phyloP scores from a whole-genome alignment of 73 alveolate species.

The Tetrahymena malaccensis region DNA sequence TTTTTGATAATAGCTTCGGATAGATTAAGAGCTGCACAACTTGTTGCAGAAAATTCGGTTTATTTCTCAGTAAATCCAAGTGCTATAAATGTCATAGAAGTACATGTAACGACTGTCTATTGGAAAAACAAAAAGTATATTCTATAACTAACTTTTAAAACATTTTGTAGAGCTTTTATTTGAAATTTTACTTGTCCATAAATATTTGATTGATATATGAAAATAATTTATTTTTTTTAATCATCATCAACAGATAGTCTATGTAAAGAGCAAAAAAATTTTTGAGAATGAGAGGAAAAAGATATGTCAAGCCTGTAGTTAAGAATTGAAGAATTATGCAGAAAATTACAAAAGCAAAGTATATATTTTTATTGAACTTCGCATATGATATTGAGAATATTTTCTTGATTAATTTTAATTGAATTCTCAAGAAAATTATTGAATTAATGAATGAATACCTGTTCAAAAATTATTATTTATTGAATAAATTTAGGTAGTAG shows the following conservation, averaged over 20 bases:
- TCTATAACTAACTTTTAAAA: not conserved
- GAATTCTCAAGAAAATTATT: not conserved
- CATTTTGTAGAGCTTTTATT: too few species aligned
- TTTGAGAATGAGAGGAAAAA: not conserved
- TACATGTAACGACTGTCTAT: not conserved
- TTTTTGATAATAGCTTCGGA: not conserved
- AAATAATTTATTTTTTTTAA: not conserved
- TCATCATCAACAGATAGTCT: not conserved
- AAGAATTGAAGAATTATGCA: not conserved
- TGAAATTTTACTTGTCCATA: too few species aligned
- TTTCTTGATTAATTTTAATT: too few species aligned
- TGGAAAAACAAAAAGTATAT: not conserved
- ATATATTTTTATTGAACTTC: not conserved
- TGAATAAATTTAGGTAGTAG: not conserved
- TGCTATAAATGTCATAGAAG: not conserved
- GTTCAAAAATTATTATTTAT: not conserved
- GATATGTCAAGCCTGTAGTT: not conserved
- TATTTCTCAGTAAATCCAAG: not conserved
- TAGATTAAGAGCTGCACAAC: not conserved
- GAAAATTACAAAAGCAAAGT: not conserved
- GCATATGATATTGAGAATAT: too few species aligned
- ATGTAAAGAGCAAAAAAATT: not conserved
- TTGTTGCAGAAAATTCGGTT: not conserved
- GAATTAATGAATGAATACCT: too few species aligned
- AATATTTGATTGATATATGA: too few species aligned